Evolutionary conservation across 225 moss, liverwort and hornwort genomes (phyloP).

Genomic region (Marchantia polymorpha): DNA sequence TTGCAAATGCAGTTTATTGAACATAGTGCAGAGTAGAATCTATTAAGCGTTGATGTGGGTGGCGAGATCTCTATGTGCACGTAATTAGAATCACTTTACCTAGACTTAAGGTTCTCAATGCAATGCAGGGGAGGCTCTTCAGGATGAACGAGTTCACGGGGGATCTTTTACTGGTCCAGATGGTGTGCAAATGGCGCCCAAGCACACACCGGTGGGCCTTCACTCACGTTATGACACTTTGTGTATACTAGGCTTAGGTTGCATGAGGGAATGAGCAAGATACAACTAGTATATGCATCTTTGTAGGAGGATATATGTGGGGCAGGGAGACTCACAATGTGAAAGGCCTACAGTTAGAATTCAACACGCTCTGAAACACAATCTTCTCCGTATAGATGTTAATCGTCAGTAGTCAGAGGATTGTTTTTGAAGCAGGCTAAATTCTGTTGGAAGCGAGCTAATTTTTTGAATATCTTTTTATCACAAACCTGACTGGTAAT

Average conservation of each 20-base stretch:
- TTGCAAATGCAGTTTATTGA: not conserved
- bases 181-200: constrained; percentile 85
- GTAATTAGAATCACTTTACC: not conserved
- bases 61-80: not conserved
- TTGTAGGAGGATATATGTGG: not conserved
- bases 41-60: not conserved
- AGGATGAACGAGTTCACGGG: constrained; percentile 95
- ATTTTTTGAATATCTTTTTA: not conserved
- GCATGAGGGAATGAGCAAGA: not conserved
- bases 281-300: not conserved
- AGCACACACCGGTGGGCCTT: constrained; percentile 74
- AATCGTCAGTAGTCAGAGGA: not conserved
- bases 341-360: too few species aligned
- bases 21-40: not conserved
- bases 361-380: too few species aligned
- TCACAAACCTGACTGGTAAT: too few species aligned
- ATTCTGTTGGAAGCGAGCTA: not conserved
- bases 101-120: not conserved
- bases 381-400: not conserved
- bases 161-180: constrained; percentile 91
- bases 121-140: constrained; percentile 80
- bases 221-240: not conserved
- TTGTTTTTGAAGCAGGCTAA: not conserved
- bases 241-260: not conserved
- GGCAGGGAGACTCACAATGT: too few species aligned